Percentiles rank a stretch among this genome's conserved stretches.
Evolutionary conservation across 768 basidiomycete species (phyloP).

Genomic region (Lactarius hengduanensis): DNA sequence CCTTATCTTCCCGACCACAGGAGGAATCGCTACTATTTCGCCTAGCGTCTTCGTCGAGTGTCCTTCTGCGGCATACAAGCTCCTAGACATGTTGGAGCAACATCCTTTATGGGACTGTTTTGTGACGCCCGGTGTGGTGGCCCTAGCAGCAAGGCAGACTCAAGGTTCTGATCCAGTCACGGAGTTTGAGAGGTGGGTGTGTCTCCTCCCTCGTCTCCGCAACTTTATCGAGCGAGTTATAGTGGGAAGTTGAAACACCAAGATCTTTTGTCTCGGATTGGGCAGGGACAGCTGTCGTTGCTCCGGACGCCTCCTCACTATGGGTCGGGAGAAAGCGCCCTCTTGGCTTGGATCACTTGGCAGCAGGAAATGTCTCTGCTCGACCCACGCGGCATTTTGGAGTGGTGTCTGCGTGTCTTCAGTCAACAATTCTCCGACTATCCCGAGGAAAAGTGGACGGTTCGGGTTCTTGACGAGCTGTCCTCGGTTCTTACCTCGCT

Average conservation of each 20-base stretch:
- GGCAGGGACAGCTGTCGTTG: constrained; percentile 55
- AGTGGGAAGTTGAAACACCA: constrained; percentile 23
- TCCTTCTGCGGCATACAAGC: constrained; percentile 46
- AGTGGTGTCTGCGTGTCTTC: constrained; percentile 45
- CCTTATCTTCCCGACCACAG: constrained; percentile 37
- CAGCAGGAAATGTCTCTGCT: constrained; percentile 24
- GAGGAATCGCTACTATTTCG: constrained; percentile 72
- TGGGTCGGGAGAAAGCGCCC: constrained; percentile 21
- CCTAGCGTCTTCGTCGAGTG: constrained; percentile 57
- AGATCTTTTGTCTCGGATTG: constrained; percentile 48
- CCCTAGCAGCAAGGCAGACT: constrained; percentile 47
- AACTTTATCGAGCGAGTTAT: constrained; percentile 18
- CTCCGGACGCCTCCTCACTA: constrained; percentile 47
- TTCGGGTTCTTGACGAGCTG: constrained; percentile 47
- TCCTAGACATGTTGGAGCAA: constrained; percentile 50
- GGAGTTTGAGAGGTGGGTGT: constrained; percentile 26
- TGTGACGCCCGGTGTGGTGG: constrained; percentile 62
- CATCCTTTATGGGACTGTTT: constrained; percentile 72
- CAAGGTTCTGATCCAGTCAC: constrained; percentile 32
- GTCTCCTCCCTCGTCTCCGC: neutral
- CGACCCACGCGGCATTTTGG: constrained; percentile 44
- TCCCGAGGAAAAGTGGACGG: constrained; percentile 36
- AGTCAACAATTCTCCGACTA: constrained; percentile 39
- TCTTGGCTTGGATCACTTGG: constrained; percentile 19
- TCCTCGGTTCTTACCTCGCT: constrained; percentile 35